These are phyloP conservation scores for Aegilops longissima DNA, from an alignment of 176 grass and related monocot genomes.

Conservation along the genomic window DNA sequence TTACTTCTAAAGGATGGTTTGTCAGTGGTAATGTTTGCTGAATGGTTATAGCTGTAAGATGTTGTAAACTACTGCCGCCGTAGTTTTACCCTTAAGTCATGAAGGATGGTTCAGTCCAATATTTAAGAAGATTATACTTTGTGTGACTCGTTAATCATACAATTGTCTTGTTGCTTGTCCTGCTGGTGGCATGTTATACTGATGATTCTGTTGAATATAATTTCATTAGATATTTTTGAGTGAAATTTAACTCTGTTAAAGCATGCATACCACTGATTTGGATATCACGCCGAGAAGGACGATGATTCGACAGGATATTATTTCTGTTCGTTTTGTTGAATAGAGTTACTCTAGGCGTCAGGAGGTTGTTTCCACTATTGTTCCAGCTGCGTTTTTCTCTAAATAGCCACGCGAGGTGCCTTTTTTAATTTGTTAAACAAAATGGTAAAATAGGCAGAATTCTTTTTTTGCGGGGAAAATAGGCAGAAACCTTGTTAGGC, in stretches of 20 bases:
- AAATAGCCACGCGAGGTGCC: background rate
- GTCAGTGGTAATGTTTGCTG: background rate
- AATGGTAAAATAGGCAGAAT: background rate
- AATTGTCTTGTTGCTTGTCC: background rate
- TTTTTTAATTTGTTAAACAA: background rate
- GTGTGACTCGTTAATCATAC: background rate
- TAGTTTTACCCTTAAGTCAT: background rate
- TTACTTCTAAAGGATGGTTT: background rate
- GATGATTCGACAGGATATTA: background rate
- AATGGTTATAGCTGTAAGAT: background rate
- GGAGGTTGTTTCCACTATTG: background rate
- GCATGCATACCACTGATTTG: background rate
- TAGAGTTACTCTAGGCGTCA: background rate
- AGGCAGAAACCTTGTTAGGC: background rate
- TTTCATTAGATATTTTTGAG: background rate
- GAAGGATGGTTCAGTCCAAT: conserved; percentile 9
- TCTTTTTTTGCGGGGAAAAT: background rate
- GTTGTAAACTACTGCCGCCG: conserved; percentile 20
- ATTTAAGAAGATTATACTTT: conserved; percentile 13
- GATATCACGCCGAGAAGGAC: background rate
- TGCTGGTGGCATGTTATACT: background rate
- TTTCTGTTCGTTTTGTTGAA: background rate
- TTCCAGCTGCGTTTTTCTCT: background rate
- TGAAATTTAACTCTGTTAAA: background rate
- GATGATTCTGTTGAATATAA: background rate